Conservation (phyloP, 2,329 filamentous ascomycete species). For the Phoma sp. region DNA sequence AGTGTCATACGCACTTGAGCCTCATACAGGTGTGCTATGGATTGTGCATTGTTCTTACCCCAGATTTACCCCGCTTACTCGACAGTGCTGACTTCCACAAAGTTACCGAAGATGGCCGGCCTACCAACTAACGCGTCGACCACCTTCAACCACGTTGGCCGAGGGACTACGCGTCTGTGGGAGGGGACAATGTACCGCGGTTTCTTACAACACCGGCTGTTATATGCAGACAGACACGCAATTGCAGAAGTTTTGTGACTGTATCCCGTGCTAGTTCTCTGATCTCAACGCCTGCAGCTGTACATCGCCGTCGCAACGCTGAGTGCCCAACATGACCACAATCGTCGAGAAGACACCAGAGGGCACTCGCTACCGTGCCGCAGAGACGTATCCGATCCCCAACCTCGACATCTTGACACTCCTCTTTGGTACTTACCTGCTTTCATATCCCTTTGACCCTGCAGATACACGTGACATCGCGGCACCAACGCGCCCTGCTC, state of each 20-base stretch:
- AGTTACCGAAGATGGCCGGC: conserved; percentile 29
- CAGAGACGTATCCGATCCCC: conserved; percentile 44
- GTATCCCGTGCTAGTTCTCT: too few species aligned
- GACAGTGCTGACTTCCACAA: conserved; percentile 21
- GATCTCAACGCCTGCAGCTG: too few species aligned
- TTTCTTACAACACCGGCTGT: too few species aligned
- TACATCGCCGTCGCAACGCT: too few species aligned
- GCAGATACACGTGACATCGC: too few species aligned
- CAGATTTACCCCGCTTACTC: conserved; percentile 33
- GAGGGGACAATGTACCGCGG: neutral
- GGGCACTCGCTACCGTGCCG: conserved; percentile 40
- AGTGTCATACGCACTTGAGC: neutral
- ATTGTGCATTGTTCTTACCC: conserved; percentile 10
- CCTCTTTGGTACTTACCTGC: conserved; percentile 46
- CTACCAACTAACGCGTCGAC: conserved; percentile 3
- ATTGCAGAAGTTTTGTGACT: too few species aligned
- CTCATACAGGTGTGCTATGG: conserved; percentile 4
- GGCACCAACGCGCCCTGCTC: too few species aligned
- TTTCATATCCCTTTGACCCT: too few species aligned
- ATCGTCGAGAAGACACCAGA: conserved; percentile 41
- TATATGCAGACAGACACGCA: too few species aligned
- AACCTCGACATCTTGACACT: conserved; percentile 51
- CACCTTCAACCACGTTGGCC: neutral
- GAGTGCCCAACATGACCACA: conserved; percentile 33
- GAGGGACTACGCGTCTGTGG: neutral